phyloP scores from a whole-genome alignment of 1,284 basidiomycete species.

The Cystobasidium pallidum region DNA sequence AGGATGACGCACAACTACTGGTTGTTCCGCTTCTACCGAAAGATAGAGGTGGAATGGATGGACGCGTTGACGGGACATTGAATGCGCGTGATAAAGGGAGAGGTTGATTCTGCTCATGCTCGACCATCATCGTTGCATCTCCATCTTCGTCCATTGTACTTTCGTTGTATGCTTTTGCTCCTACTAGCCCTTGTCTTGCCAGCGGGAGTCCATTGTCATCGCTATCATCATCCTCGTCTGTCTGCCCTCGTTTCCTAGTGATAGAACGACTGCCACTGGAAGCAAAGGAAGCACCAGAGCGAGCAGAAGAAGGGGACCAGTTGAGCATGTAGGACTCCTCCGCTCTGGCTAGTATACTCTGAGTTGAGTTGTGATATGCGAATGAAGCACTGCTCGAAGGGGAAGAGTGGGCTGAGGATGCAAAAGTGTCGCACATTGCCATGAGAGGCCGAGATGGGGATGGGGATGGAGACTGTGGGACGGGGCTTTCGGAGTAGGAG shows the following conservation, averaged over 20 bases:
- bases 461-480: not conserved
- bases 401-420: not conserved
- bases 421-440: constrained; percentile 14
- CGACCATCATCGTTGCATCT: not conserved
- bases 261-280: not conserved
- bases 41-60: not conserved
- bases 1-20: not conserved
- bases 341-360: constrained; percentile 5
- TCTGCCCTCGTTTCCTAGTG: constrained; percentile 9
- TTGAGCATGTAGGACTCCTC: not conserved
- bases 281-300: not conserved
- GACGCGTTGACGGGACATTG: not conserved
- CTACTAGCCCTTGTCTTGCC: constrained; percentile 1
- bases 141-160: constrained; percentile 6
- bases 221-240: not conserved
- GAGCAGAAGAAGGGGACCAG: constrained; percentile 3
- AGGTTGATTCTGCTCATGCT: not conserved
- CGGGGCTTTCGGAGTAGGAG: not conserved
- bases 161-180: constrained; percentile 1
- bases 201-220: not conserved
- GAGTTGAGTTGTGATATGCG: constrained; percentile 13
- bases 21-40: not conserved
- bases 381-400: not conserved
- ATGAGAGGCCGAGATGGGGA: constrained; percentile 7
- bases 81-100: not conserved